These are phyloP conservation scores for Ceratocystiopsis sp. DNA, from an alignment of 2,329 filamentous ascomycete genomes.

Conservation along the genomic window DNA sequence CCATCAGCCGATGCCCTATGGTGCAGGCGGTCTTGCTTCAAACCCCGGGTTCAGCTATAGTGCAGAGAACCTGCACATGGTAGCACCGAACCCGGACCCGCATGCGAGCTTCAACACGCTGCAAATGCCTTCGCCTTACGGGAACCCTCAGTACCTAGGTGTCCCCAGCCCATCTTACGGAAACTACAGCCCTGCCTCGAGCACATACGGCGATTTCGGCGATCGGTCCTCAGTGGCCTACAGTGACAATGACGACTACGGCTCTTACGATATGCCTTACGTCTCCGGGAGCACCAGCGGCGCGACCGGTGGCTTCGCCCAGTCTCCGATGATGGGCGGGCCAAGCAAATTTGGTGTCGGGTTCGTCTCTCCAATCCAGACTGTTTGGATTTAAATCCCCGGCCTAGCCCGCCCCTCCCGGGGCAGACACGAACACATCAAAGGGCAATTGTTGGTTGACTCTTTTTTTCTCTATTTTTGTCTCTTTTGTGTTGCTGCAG, in stretches of 20 bases:
- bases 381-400: conserved; percentile 37
- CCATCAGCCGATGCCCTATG: conserved; percentile 25
- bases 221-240: conserved; percentile 35
- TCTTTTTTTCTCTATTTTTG: conserved; percentile 18
- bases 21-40: conserved; percentile 12
- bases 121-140: conserved; percentile 37
- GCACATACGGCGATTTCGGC: conserved; percentile 29
- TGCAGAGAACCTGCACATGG: conserved; percentile 41
- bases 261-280: conserved; percentile 30
- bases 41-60: conserved; percentile 47
- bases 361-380: conserved; percentile 47
- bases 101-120: conserved; percentile 32
- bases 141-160: conserved; percentile 39
- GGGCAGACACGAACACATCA: conserved; percentile 2
- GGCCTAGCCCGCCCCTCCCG: not conserved
- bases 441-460: conserved; percentile 34
- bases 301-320: conserved; percentile 17
- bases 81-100: conserved; percentile 25
- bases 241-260: conserved; percentile 43
- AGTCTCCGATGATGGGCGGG: conserved; percentile 26
- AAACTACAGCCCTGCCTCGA: conserved; percentile 45
- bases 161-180: conserved; percentile 46
- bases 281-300: conserved; percentile 14
- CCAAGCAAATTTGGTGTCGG: conserved; percentile 32
- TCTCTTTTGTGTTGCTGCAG: conserved; percentile 20